Conservation (phyloP, 257 asterid species). For the Rhazya stricta region DNA sequence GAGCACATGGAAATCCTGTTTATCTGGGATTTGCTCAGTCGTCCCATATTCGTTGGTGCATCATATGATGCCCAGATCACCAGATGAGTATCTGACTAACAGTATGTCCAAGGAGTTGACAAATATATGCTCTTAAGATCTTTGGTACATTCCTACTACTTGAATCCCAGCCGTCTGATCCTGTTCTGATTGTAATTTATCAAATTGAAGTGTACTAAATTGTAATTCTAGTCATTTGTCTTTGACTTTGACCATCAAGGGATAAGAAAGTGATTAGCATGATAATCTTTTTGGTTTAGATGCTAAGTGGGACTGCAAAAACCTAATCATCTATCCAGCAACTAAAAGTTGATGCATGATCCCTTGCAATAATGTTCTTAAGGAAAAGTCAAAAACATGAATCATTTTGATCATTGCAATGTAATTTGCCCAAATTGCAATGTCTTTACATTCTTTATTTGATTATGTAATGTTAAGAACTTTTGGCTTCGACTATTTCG, state of each 20-base stretch:
- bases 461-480: too few species aligned
- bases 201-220: neutral
- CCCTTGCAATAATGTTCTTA: constrained; percentile 1
- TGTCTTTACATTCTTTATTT: neutral
- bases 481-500: too few species aligned
- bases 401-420: neutral
- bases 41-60: neutral
- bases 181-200: neutral
- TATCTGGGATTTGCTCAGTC: neutral
- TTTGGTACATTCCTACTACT: neutral
- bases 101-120: neutral
- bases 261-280: neutral
- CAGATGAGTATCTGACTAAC: neutral
- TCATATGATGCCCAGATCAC: neutral
- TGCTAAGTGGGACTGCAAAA: constrained; percentile 1
- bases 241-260: constrained; percentile 2
- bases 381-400: constrained; percentile 1
- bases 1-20: neutral
- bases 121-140: neutral
- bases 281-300: constrained; percentile 1
- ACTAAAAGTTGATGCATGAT: constrained; percentile 6
- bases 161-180: neutral
- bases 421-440: neutral
- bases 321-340: neutral
- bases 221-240: neutral